Base-by-base conservation (phyloP, 2,329 filamentous ascomycete genomes). In the Colletotrichum camelliae region DNA sequence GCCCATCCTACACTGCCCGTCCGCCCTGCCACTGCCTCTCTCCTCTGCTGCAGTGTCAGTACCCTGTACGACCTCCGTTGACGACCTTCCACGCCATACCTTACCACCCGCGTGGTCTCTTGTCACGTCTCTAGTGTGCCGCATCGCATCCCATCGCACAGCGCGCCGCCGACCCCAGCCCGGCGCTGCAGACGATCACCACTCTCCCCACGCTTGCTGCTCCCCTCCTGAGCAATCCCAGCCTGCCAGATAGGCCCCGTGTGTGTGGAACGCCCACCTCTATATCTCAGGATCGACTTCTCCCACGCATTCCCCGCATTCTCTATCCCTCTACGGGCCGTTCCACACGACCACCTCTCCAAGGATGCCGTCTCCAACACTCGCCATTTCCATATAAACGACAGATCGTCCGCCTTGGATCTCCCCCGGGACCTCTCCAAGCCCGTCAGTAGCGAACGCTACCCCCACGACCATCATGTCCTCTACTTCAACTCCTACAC, bases 401-500 rank as follows among this genome's bases (percentile, higher is more conserved):
- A 70, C 61, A 68, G 58, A 70, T 75, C 67, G 67, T 70, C 71
- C 75, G 21, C 75, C 75, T 73, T 43, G 52, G 69, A 74, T 75
- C 67, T 72, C 27, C 52, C 69, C 29, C 33, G 60, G 77, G 62
- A 55, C 72, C 68, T 67, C 72, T 73, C 35, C 55, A 60, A 31
- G 65, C 74, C 24, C 66, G 60, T 66, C 8, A 43, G 65, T 74
- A 70, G 52, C 52, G 33, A 74, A 67, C 37, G 65, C 71, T 74
- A 70, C 68, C 71, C 67, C 64, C 52, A 69, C 37, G 39, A 75
- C 37, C 69, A 70, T 43, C 68, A 80, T 79, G 82, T 80, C 81
- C 83, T 85, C 83, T 80, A 80, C 79, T 73, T 76, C 77, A 78
- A 78, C 80, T 39, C 65, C 72, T 77, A 71, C 80, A 80, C 78